phyloP scores from a whole-genome alignment of 495 filamentous ascomycete genomes.

The Penicillium macrosclerotiorum region DNA sequence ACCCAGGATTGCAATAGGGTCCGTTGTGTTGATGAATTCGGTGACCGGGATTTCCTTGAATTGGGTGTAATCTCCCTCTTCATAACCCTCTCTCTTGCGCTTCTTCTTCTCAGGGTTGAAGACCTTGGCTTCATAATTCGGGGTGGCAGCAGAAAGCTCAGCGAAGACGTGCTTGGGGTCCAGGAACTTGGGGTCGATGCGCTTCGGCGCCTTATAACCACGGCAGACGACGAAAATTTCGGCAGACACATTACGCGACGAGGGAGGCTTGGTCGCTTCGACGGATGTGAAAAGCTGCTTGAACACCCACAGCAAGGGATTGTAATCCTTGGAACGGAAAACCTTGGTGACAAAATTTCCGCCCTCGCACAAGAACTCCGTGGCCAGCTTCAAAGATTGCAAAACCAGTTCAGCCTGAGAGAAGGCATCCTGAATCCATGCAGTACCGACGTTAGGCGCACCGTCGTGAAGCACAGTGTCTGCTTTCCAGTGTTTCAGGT shows the following conservation, averaged over 20 bases:
- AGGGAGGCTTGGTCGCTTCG: conserved; percentile 95
- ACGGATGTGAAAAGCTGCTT: conserved; percentile 94
- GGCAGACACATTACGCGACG: conserved; percentile 90
- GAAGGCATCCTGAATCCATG: conserved; percentile 98
- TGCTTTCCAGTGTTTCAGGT: conserved; percentile 96
- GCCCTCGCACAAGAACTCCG: conserved; percentile 85
- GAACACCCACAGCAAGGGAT: conserved; percentile 94
- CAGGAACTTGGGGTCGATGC: conserved; percentile 87
- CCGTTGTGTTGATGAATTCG: conserved; percentile 91
- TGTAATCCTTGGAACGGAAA: conserved; percentile 97
- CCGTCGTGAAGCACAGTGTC: conserved; percentile 98
- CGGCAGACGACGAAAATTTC: conserved; percentile 98
- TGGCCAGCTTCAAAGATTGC: conserved; percentile 88
- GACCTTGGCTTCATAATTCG: conserved; percentile 96
- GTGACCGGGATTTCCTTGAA: conserved; percentile 83
- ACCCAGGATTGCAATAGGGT: conserved; percentile 95
- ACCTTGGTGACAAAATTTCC: conserved; percentile 98
- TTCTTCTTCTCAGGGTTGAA: conserved; percentile 98
- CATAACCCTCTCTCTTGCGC: conserved; percentile 93
- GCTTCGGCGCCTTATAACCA: conserved; percentile 90
- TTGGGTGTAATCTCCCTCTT: conserved; percentile 91
- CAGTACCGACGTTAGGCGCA: conserved; percentile 95
- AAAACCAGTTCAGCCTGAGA: conserved; percentile 94
- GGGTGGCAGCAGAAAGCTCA: conserved; percentile 81
- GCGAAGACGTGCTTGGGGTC: conserved; percentile 92